Conservation (phyloP, 2,329 filamentous ascomycete species). For the Alternaria sp. region DNA sequence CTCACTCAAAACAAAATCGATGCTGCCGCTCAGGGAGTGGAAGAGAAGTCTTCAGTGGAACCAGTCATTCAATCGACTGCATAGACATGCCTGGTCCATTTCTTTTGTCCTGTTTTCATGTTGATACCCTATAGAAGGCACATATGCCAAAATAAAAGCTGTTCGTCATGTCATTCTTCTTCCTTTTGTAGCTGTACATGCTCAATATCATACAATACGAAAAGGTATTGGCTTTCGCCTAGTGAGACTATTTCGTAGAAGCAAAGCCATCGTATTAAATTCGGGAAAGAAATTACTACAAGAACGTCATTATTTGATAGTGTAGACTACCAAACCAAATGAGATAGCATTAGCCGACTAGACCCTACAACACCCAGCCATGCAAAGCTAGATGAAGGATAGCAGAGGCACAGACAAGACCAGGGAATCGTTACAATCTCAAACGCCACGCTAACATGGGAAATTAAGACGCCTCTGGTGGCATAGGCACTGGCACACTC, state of each 20-base stretch:
- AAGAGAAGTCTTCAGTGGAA: conserved; percentile 30
- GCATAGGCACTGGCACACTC: conserved; percentile 24
- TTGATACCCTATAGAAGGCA: conserved; percentile 43
- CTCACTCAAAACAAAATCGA: conserved; percentile 55
- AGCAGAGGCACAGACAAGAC: background rate
- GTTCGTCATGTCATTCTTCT: background rate
- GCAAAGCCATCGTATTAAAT: background rate
- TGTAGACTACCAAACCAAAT: background rate
- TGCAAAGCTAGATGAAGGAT: background rate
- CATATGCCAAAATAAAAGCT: conserved; percentile 21
- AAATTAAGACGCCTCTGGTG: conserved; percentile 12
- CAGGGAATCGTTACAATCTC: background rate
- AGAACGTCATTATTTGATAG: background rate
- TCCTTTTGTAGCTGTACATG: background rate
- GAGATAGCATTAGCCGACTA: background rate
- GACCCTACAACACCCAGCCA: conserved; percentile 1
- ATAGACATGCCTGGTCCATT: background rate
- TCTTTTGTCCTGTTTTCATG: conserved; percentile 3
- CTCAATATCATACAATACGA: background rate
- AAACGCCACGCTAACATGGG: background rate
- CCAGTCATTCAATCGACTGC: conserved; percentile 21
- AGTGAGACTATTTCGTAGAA: background rate
- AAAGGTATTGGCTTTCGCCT: background rate
- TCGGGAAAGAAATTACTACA: background rate
- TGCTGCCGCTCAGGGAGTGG: conserved; percentile 34